These are phyloP conservation scores for Mucor circinelloides DNA, from an alignment of 371 early-diverging fungal genomes.

Conservation along the genomic window DNA sequence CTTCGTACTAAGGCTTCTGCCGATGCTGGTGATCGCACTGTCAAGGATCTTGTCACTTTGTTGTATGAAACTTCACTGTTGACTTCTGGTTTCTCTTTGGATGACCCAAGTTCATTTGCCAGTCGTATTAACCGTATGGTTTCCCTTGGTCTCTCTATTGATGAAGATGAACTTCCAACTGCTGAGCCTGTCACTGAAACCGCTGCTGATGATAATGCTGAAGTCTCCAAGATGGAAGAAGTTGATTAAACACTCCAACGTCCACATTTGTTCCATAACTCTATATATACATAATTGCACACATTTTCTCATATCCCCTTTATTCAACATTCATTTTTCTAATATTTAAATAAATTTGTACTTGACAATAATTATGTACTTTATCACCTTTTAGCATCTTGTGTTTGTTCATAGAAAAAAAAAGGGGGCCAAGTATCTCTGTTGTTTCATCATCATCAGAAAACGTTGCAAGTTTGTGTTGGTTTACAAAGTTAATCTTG, in stretches of 20 bases:
- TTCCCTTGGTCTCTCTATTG: slow-evolving; percentile 94
- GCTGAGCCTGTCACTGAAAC: slow-evolving; percentile 56
- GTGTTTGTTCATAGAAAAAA: too few relatives aligned
- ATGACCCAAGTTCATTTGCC: slow-evolving; percentile 92
- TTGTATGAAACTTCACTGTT: slow-evolving; percentile 95
- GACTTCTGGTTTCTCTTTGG: slow-evolving; percentile 96
- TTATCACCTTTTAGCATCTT: neutral
- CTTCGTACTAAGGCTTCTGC: slow-evolving; percentile 85
- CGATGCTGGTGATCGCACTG: slow-evolving; percentile 96
- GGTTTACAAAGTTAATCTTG: too few relatives aligned
- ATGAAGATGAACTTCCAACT: slow-evolving; percentile 68
- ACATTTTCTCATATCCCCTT: neutral
- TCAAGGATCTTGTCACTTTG: slow-evolving; percentile 92
- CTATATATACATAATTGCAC: neutral
- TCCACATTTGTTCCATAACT: neutral
- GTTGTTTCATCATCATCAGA: too few relatives aligned
- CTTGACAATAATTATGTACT: neutral
- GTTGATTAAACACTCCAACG: slow-evolving; percentile 66
- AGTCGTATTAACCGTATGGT: slow-evolving; percentile 98
- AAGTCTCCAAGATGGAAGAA: slow-evolving; percentile 93
- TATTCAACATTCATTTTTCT: neutral
- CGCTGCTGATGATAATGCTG: slow-evolving; percentile 61
- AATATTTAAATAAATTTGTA: slow-evolving; percentile 1
- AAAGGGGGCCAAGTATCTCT: too few relatives aligned
- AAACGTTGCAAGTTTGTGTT: too few relatives aligned